Evolutionary conservation across 495 filamentous ascomycete species (phyloP), one percentile per base, ranked within the genome.

Genomic region (Aspergillus sparsus): DNA sequence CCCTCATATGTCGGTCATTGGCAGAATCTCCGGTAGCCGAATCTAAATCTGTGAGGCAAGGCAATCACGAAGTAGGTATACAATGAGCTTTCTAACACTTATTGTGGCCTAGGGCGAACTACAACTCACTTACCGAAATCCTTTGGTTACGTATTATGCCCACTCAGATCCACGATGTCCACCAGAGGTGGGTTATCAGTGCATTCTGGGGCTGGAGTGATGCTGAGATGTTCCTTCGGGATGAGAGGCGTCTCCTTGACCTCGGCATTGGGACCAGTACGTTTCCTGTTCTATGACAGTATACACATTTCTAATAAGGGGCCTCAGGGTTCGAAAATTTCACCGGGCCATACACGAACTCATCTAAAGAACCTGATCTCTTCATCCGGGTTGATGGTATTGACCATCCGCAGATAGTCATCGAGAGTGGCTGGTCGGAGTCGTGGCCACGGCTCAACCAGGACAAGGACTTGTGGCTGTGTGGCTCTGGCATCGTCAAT

Each of bases 391-490:
- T 41, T 8, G 16, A 45, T 33, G 3, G 16, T 2, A 45, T 11
- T 15, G 2, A 10, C 34, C 41, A 32, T 13, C 53, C 53, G 10
- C 39, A 9, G 21, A 45, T 56, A 13, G 53, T 45, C 7, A n/a
- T 56, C 5, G 53, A 56, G 41, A 46, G 18, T 13, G 53, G 37
- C n/a, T 56, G 35, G 53, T 32, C 11, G 15, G 53, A 56, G 39
- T 56, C 53, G 5, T 53, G 50, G 50, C 50, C 50, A 13, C 53
- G 53, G 4, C 37, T 56, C 5, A 39, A 34, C 31, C 6, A 37
- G 6, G 53, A 56, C 16, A 44, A 56, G 12, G 49, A 56, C 13
- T n/a, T 56, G 13, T 56, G 53, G 53, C 12, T 56, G 12, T 13
- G 16, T 15, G 53, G 53, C 6, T 46, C 39, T 9, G 46, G 16